These are phyloP conservation scores for Simmondsia chinensis DNA, from an alignment of 148 eudicot genomes.

Conservation along the genomic window DNA sequence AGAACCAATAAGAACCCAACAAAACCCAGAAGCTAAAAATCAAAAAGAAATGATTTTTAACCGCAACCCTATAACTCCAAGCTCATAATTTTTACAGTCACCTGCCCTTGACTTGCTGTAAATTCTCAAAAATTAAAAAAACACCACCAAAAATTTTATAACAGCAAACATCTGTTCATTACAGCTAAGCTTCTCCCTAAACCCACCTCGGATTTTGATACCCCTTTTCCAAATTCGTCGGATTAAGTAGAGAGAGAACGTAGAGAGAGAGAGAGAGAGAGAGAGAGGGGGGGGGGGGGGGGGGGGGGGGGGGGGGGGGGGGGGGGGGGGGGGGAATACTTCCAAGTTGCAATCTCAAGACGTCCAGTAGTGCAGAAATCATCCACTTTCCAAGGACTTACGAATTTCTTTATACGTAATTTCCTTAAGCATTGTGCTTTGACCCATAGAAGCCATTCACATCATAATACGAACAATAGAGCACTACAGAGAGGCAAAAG, in stretches of 20 bases:
- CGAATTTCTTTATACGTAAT: too few species aligned
- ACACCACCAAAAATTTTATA: neutral
- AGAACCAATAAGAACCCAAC: conserved; percentile 2
- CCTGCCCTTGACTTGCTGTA: conserved; percentile 1
- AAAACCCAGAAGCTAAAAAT: conserved; percentile 14
- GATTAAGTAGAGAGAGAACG: conserved; percentile 6
- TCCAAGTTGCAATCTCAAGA: conserved; percentile 12
- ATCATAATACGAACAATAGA: too few species aligned
- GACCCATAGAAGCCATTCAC: too few species aligned
- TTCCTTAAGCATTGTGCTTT: too few species aligned
- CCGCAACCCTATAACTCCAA: too few species aligned
- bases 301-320: neutral
- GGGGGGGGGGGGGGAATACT: neutral
- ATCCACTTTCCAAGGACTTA: neutral
- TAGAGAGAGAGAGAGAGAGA: neutral
- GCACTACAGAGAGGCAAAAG: too few species aligned
- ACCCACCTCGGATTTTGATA: conserved; percentile 17
- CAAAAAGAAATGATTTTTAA: too few species aligned
- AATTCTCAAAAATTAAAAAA: neutral
- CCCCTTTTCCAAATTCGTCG: conserved; percentile 5
- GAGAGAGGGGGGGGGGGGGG: neutral
- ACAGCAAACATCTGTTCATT: conserved; percentile 2
- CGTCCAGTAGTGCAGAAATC: conserved; percentile 6
- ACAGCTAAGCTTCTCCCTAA: conserved; percentile 12
- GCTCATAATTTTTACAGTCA: neutral